Percentiles rank a stretch among this genome's conserved stretches.
Conservation (phyloP, 2,329 filamentous ascomycete genomes). For the Hortaea werneckii region DNA sequence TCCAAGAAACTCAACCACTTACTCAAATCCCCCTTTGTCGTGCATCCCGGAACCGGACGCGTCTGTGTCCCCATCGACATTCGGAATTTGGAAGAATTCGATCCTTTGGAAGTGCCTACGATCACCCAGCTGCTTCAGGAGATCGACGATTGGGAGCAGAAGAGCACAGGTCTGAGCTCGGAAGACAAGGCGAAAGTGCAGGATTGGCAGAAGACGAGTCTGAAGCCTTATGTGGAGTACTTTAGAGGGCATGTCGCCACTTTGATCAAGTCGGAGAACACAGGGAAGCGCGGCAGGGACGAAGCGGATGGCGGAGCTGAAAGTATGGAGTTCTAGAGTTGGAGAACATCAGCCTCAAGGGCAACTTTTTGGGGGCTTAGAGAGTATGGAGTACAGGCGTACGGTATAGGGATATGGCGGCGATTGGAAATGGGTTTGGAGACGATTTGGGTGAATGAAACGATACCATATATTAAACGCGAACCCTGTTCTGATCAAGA, state of each 20-base stretch:
- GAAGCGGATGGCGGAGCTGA: conserved; percentile 40
- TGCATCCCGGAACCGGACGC: conserved; percentile 86
- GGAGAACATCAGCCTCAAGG: too few species aligned
- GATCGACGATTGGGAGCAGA: conserved; percentile 68
- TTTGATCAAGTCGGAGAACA: conserved; percentile 63
- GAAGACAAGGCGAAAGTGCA: conserved; percentile 44
- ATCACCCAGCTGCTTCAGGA: conserved; percentile 71
- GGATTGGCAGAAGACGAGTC: conserved; percentile 94
- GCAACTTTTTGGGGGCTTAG: too few species aligned
- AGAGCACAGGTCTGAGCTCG: conserved; percentile 34
- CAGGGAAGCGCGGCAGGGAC: conserved; percentile 45
- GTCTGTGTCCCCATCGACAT: conserved; percentile 94
- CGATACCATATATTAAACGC: too few species aligned
- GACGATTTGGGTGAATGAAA: too few species aligned
- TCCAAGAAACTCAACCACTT: conserved; percentile 97
- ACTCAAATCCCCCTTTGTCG: conserved; percentile 91
- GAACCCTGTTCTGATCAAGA: too few species aligned
- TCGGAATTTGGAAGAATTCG: conserved; percentile 63
- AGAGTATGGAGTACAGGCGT: too few species aligned
- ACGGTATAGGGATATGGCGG: too few species aligned
- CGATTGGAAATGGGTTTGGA: too few species aligned
- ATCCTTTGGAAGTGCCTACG: conserved; percentile 80
- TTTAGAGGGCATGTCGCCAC: conserved; percentile 73
- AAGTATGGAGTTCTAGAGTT: conserved; percentile 53
- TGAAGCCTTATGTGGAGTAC: conserved; percentile 85